Conservation (phyloP, 2,329 filamentous ascomycete species). For the Setomelanomma holmii region DNA sequence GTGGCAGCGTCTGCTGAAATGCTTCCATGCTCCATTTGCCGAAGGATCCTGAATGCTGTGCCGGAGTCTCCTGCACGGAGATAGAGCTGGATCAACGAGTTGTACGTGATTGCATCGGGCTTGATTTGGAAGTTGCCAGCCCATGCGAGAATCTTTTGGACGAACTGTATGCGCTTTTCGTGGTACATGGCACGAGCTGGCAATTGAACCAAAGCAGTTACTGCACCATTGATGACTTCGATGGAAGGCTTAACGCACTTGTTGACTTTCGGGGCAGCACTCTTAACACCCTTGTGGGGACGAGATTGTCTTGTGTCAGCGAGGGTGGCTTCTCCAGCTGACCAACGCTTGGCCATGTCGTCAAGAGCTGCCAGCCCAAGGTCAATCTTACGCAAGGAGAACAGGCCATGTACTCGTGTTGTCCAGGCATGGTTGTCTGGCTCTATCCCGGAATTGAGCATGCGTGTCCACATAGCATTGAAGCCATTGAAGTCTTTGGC, state of each 20-base stretch:
- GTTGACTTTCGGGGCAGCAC: slow-evolving; percentile 31
- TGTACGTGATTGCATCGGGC: slow-evolving; percentile 64
- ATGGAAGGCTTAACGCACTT: slow-evolving; percentile 66
- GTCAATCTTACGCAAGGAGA: slow-evolving; percentile 61
- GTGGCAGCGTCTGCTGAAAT: slow-evolving; percentile 71
- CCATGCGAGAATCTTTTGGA: slow-evolving; percentile 50
- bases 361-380: slow-evolving; percentile 69
- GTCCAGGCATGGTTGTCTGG: slow-evolving; percentile 75
- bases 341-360: slow-evolving; percentile 71
- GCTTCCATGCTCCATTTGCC: slow-evolving; percentile 64
- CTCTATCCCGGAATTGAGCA: slow-evolving; percentile 63
- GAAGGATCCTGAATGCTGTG: slow-evolving; percentile 62
- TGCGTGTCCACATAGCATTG: slow-evolving; percentile 70
- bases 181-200: slow-evolving; percentile 45
- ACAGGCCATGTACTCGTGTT: slow-evolving; percentile 70
- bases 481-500: slow-evolving; percentile 66
- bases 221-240: slow-evolving; percentile 72
- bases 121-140: slow-evolving; percentile 54
- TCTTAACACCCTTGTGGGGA: slow-evolving; percentile 17
- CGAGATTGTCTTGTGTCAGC: slow-evolving; percentile 17
- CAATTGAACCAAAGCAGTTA: slow-evolving; percentile 65
- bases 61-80: slow-evolving; percentile 58
- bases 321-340: slow-evolving; percentile 48
- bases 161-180: slow-evolving; percentile 47
- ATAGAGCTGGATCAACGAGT: slow-evolving; percentile 70